Percentiles rank a stretch among this genome's conserved stretches.
Conservation (phyloP, 805 yeast genomes). For the Metschnikowia kofuensis region DNA sequence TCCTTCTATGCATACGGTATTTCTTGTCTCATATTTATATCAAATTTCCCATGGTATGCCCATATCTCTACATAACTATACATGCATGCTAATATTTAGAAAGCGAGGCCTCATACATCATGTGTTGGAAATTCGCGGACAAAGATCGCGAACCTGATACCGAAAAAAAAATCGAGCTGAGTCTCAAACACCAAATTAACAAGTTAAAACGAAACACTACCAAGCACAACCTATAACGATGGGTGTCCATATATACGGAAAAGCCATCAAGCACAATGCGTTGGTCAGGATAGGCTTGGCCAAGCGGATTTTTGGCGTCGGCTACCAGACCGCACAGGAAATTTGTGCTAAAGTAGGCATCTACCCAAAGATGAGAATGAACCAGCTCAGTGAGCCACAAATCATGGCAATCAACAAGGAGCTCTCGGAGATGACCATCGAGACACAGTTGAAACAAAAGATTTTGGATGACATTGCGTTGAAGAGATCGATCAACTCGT, state of each 20-base stretch:
- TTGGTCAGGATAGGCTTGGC: conserved; percentile 61
- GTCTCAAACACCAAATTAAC: not conserved
- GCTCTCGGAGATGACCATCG: conserved; percentile 76
- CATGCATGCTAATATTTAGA: too few relatives aligned
- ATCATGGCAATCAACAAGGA: conserved; percentile 85
- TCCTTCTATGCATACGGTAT: too few relatives aligned
- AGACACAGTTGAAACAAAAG: conserved; percentile 71
- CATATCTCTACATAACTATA: too few relatives aligned
- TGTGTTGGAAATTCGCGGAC: too few relatives aligned
- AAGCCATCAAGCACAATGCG: conserved; percentile 41
- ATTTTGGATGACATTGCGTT: conserved; percentile 73
- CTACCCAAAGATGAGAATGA: conserved; percentile 92
- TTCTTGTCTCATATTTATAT: too few relatives aligned
- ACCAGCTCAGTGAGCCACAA: conserved; percentile 85
- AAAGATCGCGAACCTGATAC: too few relatives aligned
- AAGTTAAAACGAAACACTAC: not conserved
- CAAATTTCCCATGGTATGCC: too few relatives aligned
- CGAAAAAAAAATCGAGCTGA: too few relatives aligned
- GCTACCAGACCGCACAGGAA: conserved; percentile 65
- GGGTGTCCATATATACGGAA: conserved; percentile 47
- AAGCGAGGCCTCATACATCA: too few relatives aligned
- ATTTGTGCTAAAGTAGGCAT: conserved; percentile 87
- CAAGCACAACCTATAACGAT: conserved; percentile 15
- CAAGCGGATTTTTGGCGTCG: conserved; percentile 82
- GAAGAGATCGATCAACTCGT: conserved; percentile 79